phyloP scores from a whole-genome alignment of 1,284 basidiomycete species.

The Vanrija pseudolonga region DNA sequence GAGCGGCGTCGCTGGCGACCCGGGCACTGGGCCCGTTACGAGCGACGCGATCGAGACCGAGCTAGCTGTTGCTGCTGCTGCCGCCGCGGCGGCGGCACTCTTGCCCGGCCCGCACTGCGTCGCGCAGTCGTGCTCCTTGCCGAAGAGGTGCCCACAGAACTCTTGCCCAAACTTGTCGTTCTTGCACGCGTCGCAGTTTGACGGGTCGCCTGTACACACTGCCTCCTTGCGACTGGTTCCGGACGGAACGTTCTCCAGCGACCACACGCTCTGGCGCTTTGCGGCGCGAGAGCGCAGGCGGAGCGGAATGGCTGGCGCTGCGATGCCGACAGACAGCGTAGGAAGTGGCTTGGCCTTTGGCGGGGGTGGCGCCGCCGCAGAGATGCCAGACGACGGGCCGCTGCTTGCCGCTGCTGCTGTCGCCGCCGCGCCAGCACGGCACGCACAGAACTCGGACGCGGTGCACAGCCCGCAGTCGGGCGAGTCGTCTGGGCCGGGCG shows the following conservation, averaged over 20 bases:
- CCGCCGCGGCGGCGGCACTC: slow-evolving; percentile 3
- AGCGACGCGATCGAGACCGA: not conserved
- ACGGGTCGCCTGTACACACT: slow-evolving; percentile 48
- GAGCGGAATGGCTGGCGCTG: slow-evolving; percentile 14
- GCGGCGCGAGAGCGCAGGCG: slow-evolving; percentile 13
- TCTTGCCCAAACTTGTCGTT: slow-evolving; percentile 60
- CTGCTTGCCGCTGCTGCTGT: not conserved
- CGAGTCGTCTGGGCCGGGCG: not conserved
- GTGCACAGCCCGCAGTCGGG: slow-evolving; percentile 40
- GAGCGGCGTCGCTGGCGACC: not conserved
- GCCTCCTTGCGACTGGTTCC: slow-evolving; percentile 25
- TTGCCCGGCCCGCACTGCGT: no score
- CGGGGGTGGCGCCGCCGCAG: slow-evolving; percentile 11
- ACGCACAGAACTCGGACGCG: slow-evolving; percentile 38
- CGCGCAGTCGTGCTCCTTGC: slow-evolving; percentile 9
- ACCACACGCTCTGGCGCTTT: slow-evolving; percentile 28
- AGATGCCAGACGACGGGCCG: not conserved
- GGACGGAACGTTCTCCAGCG: slow-evolving; percentile 22
- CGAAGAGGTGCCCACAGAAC: slow-evolving; percentile 71
- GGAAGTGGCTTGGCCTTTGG: not conserved
- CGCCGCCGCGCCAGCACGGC: slow-evolving; percentile 22
- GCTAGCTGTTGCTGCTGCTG: slow-evolving; percentile 5
- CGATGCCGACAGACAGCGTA: not conserved
- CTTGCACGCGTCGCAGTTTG: slow-evolving; percentile 47
- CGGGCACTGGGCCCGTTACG: slow-evolving; percentile 4